Conservation (phyloP, 352 stramenopile genomes). For the Aphanomyces invadans region DNA sequence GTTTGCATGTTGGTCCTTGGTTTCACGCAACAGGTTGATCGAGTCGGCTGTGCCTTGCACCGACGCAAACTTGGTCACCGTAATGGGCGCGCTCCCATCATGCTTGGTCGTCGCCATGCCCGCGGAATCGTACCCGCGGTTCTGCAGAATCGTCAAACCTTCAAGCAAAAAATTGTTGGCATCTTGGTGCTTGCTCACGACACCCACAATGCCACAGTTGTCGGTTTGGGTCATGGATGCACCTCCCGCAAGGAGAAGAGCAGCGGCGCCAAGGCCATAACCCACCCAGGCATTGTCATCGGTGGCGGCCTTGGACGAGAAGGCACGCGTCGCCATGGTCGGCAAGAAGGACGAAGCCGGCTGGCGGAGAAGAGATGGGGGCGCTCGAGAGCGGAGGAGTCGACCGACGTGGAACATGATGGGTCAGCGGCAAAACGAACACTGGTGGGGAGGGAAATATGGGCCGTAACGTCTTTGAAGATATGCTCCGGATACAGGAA, state of each 20-base stretch:
- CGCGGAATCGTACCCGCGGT: constrained; percentile 97
- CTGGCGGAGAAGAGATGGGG: background rate
- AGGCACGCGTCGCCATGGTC: constrained; percentile 2
- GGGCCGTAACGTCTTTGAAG: background rate
- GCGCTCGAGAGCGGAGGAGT: constrained; percentile 10
- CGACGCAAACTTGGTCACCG: constrained; percentile 94
- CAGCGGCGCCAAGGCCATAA: constrained; percentile 5
- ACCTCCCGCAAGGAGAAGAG: background rate
- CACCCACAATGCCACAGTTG: constrained; percentile 71
- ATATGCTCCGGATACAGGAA: background rate
- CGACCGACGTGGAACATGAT: constrained; percentile 15
- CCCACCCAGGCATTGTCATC: constrained; percentile 2
- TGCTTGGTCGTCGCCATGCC: constrained; percentile 91
- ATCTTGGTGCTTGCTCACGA: constrained; percentile 57
- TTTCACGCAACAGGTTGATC: constrained; percentile 83
- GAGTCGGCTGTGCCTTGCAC: constrained; percentile 86
- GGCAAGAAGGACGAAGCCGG: background rate
- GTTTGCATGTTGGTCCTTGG: constrained; percentile 58
- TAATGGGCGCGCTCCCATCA: constrained; percentile 45
- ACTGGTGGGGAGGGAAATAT: background rate
- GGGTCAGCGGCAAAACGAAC: background rate
- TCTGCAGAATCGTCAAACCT: constrained; percentile 84
- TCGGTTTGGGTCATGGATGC: constrained; percentile 26
- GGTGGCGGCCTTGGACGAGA: background rate
- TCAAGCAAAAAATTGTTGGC: constrained; percentile 78